Conservation (phyloP, 2,329 filamentous ascomycete genomes). For the Pezicula rhizophila region DNA sequence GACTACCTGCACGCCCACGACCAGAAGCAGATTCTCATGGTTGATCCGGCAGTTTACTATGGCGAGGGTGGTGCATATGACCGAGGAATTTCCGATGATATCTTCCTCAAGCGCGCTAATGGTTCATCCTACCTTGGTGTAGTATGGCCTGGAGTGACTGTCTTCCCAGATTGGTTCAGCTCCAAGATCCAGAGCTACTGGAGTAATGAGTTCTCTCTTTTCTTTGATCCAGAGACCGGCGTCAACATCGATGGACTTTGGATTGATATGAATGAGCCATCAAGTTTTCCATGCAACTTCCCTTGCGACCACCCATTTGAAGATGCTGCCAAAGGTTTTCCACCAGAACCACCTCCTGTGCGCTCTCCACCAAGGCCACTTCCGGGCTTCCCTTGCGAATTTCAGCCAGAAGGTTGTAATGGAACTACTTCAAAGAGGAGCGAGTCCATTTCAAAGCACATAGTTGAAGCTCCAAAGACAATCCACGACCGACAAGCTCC, state of each 20-base stretch:
- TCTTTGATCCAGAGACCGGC: slow-evolving; percentile 58
- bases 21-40: slow-evolving; percentile 72
- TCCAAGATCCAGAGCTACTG: slow-evolving; percentile 60
- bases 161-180: slow-evolving; percentile 73
- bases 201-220: slow-evolving; percentile 59
- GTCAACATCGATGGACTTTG: slow-evolving; percentile 73
- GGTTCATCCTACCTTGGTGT: slow-evolving; percentile 56
- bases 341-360: slow-evolving; percentile 58
- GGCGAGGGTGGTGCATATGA: slow-evolving; percentile 48
- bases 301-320: slow-evolving; percentile 38
- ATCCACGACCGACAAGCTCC: slow-evolving; percentile 12
- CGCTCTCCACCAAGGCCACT: slow-evolving; percentile 57
- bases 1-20: slow-evolving; percentile 58
- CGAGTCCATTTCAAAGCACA: slow-evolving; percentile 7
- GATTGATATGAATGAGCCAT: slow-evolving; percentile 64
- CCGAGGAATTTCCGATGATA: slow-evolving; percentile 40
- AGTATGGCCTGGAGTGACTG: slow-evolving; percentile 71
- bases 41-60: slow-evolving; percentile 60
- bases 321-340: slow-evolving; percentile 37
- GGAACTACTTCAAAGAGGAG: slow-evolving; percentile 28
- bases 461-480: neutral
- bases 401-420: slow-evolving; percentile 50
- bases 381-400: slow-evolving; percentile 61
- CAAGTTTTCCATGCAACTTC: slow-evolving; percentile 45
- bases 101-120: slow-evolving; percentile 46